Conservation (phyloP, 495 filamentous ascomycete genomes). For the Aspergillus nanangensis region DNA sequence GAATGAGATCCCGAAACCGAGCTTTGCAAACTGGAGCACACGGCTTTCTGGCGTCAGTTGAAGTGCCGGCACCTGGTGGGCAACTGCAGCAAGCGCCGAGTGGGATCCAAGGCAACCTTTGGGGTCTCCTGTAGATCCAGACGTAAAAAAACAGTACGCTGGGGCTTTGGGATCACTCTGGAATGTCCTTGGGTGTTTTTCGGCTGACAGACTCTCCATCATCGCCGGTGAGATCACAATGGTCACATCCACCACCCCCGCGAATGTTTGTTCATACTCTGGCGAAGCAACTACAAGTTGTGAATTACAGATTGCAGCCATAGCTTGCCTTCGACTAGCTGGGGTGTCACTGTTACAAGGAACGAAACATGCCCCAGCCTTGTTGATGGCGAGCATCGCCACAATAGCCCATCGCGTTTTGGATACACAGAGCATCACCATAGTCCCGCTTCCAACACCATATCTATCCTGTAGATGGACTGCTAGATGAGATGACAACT, state of each 20-base stretch:
- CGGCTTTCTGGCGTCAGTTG: slow-evolving; percentile 9
- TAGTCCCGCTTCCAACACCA: not conserved
- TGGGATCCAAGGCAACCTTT: slow-evolving; percentile 40
- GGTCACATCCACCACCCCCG: too few species aligned
- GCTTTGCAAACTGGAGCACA: slow-evolving; percentile 46
- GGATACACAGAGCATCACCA: slow-evolving; percentile 3
- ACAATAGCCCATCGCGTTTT: slow-evolving; percentile 36
- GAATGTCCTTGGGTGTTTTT: not conserved
- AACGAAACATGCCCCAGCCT: slow-evolving; percentile 14
- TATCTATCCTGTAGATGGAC: not conserved
- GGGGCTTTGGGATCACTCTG: not conserved
- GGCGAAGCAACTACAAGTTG: not conserved
- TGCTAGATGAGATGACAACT: not conserved
- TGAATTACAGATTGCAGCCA: slow-evolving; percentile 24
- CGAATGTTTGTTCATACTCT: not conserved
- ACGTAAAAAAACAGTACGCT: slow-evolving; percentile 29
- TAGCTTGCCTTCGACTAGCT: slow-evolving; percentile 38
- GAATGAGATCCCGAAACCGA: slow-evolving; percentile 48
- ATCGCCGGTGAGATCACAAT: not conserved
- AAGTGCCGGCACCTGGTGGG: slow-evolving; percentile 1
- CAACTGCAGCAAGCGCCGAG: slow-evolving; percentile 1
- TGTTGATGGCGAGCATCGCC: not conserved
- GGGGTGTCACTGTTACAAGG: slow-evolving; percentile 43
- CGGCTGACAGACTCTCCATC: not conserved
- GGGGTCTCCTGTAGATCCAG: slow-evolving; percentile 33